Base-by-base conservation (phyloP, 345 rosid species). In the Eucalyptus cladocalyx region DNA sequence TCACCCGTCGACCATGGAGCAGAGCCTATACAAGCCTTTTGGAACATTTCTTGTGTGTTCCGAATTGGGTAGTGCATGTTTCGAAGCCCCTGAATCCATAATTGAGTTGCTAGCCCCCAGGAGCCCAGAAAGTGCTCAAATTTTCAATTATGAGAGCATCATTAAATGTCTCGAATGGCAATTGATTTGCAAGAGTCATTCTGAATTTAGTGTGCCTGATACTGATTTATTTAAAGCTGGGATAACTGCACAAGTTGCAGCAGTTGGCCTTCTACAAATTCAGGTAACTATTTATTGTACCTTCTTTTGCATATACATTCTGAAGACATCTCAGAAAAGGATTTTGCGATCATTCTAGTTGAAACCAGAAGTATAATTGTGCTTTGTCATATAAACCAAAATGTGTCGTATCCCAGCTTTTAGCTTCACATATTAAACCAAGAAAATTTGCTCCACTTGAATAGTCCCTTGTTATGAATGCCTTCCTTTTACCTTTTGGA, bases 41-140 rank as follows among this genome's bases (percentile, higher is more conserved):
- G 97, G 98, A 80, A 91, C 93, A 40, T 94, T 89, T 91, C 89
- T 95, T 40, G 88, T 93, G 45, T 94, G 94, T 85, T 91, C 91
- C 45, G 90, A 86, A 18, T 67, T 51, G 18, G 91, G 94, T 37
- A 91, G 89, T 62, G 34, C 94, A 3, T 95, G 95, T 80, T 90
- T 92, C 24, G 95, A 95, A 11, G 94, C 93, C 88, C 91, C 95
- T 6, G 92, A 91, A 28, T 90, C 91, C 16, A 92, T 93, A 65
- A 54, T 23, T 32, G 69, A 88, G 86, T 65, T 94, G 88, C 89
- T 94, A 21, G 58, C 16, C 72, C 87, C 72, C 45, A 89, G 86
- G 89, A 80, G 80, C 50, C 5, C 34, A 23, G 18, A 90, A 45
- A 88, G 91, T 65, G 34, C 76, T 86, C 89, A 87, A 69, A 81